Conservation (phyloP, 73 alveolate genomes). For the Tetrahymena borealis region DNA sequence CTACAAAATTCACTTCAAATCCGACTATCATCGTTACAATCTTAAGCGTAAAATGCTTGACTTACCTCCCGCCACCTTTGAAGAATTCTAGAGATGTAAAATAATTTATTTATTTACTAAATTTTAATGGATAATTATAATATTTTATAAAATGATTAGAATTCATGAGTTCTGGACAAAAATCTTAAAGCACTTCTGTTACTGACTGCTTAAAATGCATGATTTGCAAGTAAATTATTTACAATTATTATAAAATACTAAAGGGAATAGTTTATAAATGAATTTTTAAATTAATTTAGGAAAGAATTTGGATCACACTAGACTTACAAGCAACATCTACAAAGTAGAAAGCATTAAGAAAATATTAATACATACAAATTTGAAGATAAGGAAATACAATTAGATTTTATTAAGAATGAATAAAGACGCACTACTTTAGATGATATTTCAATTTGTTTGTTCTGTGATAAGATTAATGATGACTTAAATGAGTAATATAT, state of each 20-base stretch:
- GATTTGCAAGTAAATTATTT: background rate
- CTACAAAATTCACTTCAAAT: background rate
- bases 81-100: background rate
- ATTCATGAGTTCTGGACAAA: background rate
- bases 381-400: background rate
- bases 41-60: background rate
- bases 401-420: background rate
- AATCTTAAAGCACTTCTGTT: background rate
- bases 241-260: background rate
- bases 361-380: background rate
- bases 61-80: background rate
- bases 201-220: background rate
- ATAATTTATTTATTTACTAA: background rate
- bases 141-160: background rate
- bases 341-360: background rate
- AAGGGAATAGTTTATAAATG: background rate
- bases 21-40: background rate
- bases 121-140: background rate
- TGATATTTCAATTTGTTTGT: background rate
- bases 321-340: background rate
- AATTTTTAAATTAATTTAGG: background rate
- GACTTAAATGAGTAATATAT: background rate
- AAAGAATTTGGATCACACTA: background rate
- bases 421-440: background rate
- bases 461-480: background rate